Percentiles rank a stretch among this genome's conserved stretches.
Conservation (phyloP, 1,284 basidiomycete genomes). For the Boletus putidus region DNA sequence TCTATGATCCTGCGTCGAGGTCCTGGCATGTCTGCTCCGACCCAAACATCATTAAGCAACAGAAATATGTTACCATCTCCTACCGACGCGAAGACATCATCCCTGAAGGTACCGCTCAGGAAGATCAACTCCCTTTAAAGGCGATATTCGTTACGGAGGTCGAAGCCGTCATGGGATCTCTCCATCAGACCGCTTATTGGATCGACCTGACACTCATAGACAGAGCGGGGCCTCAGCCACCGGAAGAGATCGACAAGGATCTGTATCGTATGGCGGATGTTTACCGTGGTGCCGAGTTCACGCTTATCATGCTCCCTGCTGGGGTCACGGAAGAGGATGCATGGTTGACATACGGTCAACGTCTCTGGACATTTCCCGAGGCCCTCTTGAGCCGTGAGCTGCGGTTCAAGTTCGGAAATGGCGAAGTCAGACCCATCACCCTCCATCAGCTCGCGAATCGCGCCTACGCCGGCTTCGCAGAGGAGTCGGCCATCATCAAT, state of each 20-base stretch:
- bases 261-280: constrained; percentile 35
- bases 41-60: constrained; percentile 9
- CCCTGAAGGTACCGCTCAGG: not conserved
- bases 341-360: constrained; percentile 28
- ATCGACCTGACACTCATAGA: constrained; percentile 23
- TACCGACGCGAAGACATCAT: constrained; percentile 23
- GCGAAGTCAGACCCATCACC: constrained; percentile 20
- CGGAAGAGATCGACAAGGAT: constrained; percentile 20
- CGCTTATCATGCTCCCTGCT: constrained; percentile 26
- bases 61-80: constrained; percentile 28
- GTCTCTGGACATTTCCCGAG: constrained; percentile 35
- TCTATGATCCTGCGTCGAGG: constrained; percentile 12
- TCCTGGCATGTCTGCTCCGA: constrained; percentile 16
- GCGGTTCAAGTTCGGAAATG: constrained; percentile 19
- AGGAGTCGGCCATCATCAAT: constrained; percentile 33
- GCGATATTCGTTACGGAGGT: constrained; percentile 15
- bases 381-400: constrained; percentile 27
- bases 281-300: constrained; percentile 32
- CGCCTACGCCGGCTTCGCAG: constrained; percentile 19
- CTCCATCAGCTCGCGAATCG: constrained; percentile 31
- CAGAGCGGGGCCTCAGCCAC: not conserved
- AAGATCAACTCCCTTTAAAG: not conserved
- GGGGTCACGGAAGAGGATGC: not conserved
- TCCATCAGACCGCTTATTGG: constrained; percentile 29
- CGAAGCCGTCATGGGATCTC: constrained; percentile 10